Base-by-base conservation (phyloP, 768 basidiomycete genomes). In the Daedaleopsis nitida region DNA sequence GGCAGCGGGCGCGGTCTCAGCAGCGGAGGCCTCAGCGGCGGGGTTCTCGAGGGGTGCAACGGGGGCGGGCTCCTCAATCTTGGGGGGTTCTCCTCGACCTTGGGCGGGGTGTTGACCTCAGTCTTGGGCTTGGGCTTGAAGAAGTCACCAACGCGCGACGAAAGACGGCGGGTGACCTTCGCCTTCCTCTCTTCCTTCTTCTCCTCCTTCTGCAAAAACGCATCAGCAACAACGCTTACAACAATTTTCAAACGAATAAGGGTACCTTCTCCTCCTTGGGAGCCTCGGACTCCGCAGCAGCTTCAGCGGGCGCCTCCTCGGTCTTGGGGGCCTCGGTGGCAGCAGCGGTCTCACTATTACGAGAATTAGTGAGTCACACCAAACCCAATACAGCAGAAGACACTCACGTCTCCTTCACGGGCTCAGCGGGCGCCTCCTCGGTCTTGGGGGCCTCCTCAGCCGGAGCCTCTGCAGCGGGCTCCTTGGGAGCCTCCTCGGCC, bases 11-110 rank as follows among this genome's bases (percentile, higher is more conserved):
- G 74, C 69, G 19, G 72, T 69, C 68, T 79, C 81, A 12, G 66
- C 59, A 5, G 75, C 73, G 27, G 77, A 66, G 16, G 78, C 69
- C 66, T 83, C 83, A 21, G 81, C 76, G 19, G 86, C 87, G 39
- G 91, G 87, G 73, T 90, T 83, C 79, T 93, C 92, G 65, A 96
- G 80, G 60, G 94, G 93, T 57, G 91, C 92, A 64, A 94, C 85
- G 12, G 89, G 89, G 34, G 82, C 69, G 52, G 91, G 91, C 77
- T 91, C 86, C 52, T 93, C 94, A 66, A 95, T 90, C 81, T 87
- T 86, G 94, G 93, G 42, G 94, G 92, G 73, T 92, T 81, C 80
- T 94, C 91, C 64, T 93, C 89, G 59, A 94, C 91, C 82, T 93
- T 94, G 49, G 91, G 81, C 58, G 92, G 85, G 7, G 86, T 71